Conservation (phyloP, 169 alveolate species). For the Plasmodium relictum region DNA sequence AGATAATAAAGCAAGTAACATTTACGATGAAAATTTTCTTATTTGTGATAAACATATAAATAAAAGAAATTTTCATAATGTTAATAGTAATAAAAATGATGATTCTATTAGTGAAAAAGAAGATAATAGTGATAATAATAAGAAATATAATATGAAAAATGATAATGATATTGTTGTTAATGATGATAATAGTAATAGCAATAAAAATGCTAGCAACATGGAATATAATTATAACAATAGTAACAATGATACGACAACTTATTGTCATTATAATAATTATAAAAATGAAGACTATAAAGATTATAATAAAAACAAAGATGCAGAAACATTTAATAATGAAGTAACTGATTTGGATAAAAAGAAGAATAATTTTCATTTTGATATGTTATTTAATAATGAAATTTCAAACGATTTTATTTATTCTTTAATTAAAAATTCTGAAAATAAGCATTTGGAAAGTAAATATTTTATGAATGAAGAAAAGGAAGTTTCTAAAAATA, state of each 20-base stretch:
- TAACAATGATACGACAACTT: background rate
- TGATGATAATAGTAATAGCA: background rate
- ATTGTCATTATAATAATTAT: background rate
- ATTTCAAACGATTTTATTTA: background rate
- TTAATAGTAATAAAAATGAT: background rate
- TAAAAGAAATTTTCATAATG: background rate
- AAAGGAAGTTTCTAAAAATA: background rate
- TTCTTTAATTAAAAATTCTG: background rate
- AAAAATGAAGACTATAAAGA: background rate
- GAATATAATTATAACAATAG: background rate
- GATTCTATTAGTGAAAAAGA: background rate
- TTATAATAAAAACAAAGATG: background rate
- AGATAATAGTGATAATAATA: background rate
- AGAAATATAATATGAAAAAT: background rate
- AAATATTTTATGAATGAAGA: background rate
- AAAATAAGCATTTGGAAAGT: background rate
- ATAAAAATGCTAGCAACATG: background rate
- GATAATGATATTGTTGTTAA: background rate
- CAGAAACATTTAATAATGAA: background rate
- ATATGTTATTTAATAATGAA: background rate
- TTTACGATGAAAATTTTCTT: background rate
- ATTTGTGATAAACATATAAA: background rate
- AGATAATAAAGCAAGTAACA: constrained; percentile 10
- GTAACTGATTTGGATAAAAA: background rate
- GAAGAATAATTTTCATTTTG: too few relatives aligned